phyloP scores from a whole-genome alignment of 257 asterid species.

The Fraxinus anomala region DNA sequence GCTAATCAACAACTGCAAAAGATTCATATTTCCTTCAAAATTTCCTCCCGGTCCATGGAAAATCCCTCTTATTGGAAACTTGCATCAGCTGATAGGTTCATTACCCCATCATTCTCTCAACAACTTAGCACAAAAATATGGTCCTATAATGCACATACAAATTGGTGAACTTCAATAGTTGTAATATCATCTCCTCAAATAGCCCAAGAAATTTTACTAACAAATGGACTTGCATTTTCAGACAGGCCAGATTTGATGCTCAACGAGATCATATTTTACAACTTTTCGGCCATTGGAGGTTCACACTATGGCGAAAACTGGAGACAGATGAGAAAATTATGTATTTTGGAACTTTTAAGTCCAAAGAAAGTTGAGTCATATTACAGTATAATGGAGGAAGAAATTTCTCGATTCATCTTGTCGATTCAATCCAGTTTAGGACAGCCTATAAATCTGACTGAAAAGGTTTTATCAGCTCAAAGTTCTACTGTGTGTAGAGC shows the following conservation, averaged over 20 bases:
- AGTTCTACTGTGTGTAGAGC: slow-evolving; percentile 17
- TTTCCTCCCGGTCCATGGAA: slow-evolving; percentile 24
- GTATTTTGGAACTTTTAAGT: slow-evolving; percentile 25
- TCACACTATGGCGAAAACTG: slow-evolving; percentile 31
- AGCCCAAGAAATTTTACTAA: slow-evolving; percentile 26
- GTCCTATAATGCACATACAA: slow-evolving; percentile 31
- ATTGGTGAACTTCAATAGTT: slow-evolving; percentile 21
- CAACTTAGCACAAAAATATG: slow-evolving; percentile 24
- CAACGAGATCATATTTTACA: slow-evolving; percentile 9
- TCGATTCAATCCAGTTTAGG: slow-evolving; percentile 6
- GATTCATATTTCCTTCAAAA: background rate
- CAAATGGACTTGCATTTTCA: slow-evolving; percentile 24
- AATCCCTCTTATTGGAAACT: slow-evolving; percentile 23
- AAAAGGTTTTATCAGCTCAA: slow-evolving; percentile 5
- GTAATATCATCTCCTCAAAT: slow-evolving; percentile 22
- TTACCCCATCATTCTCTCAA: slow-evolving; percentile 17
- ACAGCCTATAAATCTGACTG: slow-evolving; percentile 1
- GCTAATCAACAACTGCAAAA: background rate
- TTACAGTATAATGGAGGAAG: slow-evolving; percentile 15
- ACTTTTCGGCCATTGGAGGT: slow-evolving; percentile 19
- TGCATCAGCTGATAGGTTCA: slow-evolving; percentile 9
- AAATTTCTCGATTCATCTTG: background rate
- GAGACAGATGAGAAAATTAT: slow-evolving; percentile 30
- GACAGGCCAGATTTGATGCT: slow-evolving; percentile 4
- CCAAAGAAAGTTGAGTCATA: slow-evolving; percentile 14